A percentile compares a stretch with the other conserved stretches of the same genome.
These are phyloP conservation scores for Prunella vulgaris DNA, from an alignment of 257 asterid species.

Conservation along the genomic window DNA sequence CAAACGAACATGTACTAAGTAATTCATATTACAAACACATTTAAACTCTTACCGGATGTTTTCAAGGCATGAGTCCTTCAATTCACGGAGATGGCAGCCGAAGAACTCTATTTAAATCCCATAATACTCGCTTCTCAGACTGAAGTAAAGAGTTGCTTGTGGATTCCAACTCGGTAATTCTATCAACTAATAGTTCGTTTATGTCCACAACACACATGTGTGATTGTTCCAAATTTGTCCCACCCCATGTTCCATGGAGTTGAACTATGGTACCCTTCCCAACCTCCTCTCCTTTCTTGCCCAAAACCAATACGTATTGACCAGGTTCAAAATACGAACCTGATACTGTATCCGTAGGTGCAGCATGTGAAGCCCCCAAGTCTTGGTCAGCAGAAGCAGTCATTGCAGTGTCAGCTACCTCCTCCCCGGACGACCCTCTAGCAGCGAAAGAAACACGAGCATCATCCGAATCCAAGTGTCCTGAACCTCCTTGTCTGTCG, in stretches of 20 bases:
- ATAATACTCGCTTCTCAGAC: slow-evolving; percentile 64
- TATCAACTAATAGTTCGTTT: slow-evolving; percentile 44
- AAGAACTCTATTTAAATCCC: slow-evolving; percentile 57
- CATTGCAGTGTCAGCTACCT: slow-evolving; percentile 31
- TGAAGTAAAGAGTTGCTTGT: slow-evolving; percentile 60
- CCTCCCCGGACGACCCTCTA: slow-evolving; percentile 37
- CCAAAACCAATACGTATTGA: slow-evolving; percentile 51
- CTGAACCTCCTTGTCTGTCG: slow-evolving; percentile 50
- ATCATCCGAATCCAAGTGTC: slow-evolving; percentile 51
- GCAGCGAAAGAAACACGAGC: slow-evolving; percentile 34
- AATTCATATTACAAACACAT: not conserved
- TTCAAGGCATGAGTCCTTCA: not conserved
- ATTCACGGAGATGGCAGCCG: slow-evolving; percentile 42
- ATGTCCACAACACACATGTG: slow-evolving; percentile 70
- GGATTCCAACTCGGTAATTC: slow-evolving; percentile 38
- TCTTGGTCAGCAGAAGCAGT: slow-evolving; percentile 34
- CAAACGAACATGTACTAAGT: not conserved
- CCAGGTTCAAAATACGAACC: slow-evolving; percentile 48
- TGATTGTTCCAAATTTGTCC: slow-evolving; percentile 51
- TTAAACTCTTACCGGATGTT: slow-evolving; percentile 13
- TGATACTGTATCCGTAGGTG: slow-evolving; percentile 26
- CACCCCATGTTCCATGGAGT: slow-evolving; percentile 63
- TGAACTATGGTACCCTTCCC: slow-evolving; percentile 70
- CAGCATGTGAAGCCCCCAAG: slow-evolving; percentile 30
- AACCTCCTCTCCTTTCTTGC: slow-evolving; percentile 52